Conservation (phyloP, 805 yeast species). For the Schizosaccharomyces pombe region DNA sequence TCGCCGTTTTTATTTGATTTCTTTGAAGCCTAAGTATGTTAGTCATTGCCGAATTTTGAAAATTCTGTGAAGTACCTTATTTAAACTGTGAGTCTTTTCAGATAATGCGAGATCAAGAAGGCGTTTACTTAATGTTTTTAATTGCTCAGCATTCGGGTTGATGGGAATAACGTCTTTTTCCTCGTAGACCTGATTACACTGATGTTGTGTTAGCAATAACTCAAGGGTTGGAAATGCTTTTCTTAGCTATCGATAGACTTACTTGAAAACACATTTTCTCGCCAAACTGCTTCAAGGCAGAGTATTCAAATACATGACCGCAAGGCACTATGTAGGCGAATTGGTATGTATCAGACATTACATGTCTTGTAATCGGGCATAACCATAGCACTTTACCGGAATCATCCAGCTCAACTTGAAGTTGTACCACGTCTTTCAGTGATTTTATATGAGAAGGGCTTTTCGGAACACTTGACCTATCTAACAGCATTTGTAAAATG, state of each 20-base stretch:
- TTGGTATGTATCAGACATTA: background rate
- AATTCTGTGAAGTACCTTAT: background rate
- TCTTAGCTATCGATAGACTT: background rate
- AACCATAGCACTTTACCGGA: background rate
- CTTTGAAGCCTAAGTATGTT: background rate
- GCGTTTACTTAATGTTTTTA: background rate
- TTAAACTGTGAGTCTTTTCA: background rate
- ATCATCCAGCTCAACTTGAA: background rate
- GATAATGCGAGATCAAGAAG: background rate
- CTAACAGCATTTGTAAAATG: background rate
- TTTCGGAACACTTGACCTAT: background rate
- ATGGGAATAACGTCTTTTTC: background rate
- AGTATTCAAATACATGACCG: background rate
- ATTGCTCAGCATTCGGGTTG: background rate
- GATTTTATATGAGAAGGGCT: background rate
- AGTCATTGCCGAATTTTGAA: background rate
- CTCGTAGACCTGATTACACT: background rate
- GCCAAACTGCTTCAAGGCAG: background rate
- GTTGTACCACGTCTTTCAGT: background rate
- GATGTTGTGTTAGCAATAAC: background rate
- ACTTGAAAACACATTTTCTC: background rate
- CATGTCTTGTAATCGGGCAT: slow-evolving; percentile 1
- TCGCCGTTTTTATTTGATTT: background rate
- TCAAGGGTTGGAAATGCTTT: too few species aligned
- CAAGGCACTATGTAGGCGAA: slow-evolving; percentile 1